Evolutionary conservation across 1,284 basidiomycete genomes (phyloP).

Genomic region (Exobasidium rhododendri): DNA sequence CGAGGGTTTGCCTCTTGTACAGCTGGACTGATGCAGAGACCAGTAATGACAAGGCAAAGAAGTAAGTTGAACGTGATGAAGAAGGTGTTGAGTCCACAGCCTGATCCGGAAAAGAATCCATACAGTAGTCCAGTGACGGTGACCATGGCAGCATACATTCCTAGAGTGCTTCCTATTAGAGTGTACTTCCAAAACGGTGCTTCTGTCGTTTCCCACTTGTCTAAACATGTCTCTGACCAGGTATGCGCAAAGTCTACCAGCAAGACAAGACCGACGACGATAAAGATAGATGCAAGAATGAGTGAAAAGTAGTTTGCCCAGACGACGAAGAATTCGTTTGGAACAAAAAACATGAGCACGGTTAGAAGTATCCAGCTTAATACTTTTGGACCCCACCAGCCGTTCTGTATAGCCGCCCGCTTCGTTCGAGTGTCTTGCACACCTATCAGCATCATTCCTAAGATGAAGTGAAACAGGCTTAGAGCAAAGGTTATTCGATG

Average conservation of each 20-base stretch:
- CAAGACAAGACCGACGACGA: constrained; percentile 88
- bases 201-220: constrained; percentile 82
- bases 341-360: constrained; percentile 81
- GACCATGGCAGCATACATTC: constrained; percentile 79
- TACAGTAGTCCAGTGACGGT: constrained; percentile 83
- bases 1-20: constrained; percentile 92
- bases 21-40: constrained; percentile 76
- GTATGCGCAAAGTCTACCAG: constrained; percentile 98
- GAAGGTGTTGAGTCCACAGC: constrained; percentile 86
- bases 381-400: constrained; percentile 99
- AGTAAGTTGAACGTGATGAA: constrained; percentile 93
- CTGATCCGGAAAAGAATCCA: constrained; percentile 81
- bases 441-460: constrained; percentile 75
- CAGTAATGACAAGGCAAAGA: constrained; percentile 74
- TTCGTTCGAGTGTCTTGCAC: constrained; percentile 85
- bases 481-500: constrained; percentile 96
- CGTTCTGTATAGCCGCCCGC: constrained; percentile 92
- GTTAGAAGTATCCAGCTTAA: constrained; percentile 78
- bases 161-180: constrained; percentile 85
- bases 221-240: constrained; percentile 94
- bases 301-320: constrained; percentile 90
- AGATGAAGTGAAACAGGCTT: constrained; percentile 78
- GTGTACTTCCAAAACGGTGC: constrained; percentile 96
- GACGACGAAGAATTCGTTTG: constrained; percentile 90
- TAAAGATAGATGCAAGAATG: constrained; percentile 88